Base-by-base conservation (phyloP, 2,329 filamentous ascomycete species). In the Drechslera avenae region DNA sequence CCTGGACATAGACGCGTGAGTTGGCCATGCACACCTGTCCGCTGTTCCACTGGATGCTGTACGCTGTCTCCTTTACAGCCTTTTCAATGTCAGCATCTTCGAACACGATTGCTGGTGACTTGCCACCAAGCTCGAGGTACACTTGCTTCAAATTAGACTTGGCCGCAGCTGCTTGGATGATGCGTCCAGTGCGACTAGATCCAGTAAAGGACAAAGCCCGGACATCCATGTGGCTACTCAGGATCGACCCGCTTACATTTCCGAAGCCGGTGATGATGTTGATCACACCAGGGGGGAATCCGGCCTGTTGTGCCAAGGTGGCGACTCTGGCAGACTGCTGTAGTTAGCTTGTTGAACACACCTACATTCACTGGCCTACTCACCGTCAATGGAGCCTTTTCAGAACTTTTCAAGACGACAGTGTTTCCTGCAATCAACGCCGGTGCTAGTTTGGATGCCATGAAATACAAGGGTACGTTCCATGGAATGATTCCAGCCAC, bases 171-270 rank as follows among this genome's bases (percentile, higher is more conserved):
- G 63, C 67, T 59, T 87, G 93, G 71, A 94, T 93, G 76, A 93
- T 90, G 75, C 92, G 88, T 64, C 90, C 90, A 3, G 90, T 90
- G 78, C 89, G 88, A 77, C 92, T 92, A 71, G 88, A 86, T 56
- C 90, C 90, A 33, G 93, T 90, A 66, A 94, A 94, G 68, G 85
- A 88, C 65, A 94, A 82, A 47, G 89, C 89, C 80, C 91, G 91
- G 78, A 94, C 90, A 53, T 83, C 81, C 42, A 90, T 90, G 67
- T 90, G 88, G 64, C 92, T 89, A 35, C 92, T 83, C 1, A 72
- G 53, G 68, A 93, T 88, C 71, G 91, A 92, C 73, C 93, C 86
- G 51, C 92, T 89, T 12, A 90, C 87, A 69, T 84, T 84, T 71
- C 90, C 88, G 32, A 88, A 84, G 46, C 90, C 90, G 69, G 92